Evolutionary conservation across 1,139 yeast genomes (phyloP), one percentile per base, ranked within the genome.

Genomic region (Insectozyma bohioensis): DNA sequence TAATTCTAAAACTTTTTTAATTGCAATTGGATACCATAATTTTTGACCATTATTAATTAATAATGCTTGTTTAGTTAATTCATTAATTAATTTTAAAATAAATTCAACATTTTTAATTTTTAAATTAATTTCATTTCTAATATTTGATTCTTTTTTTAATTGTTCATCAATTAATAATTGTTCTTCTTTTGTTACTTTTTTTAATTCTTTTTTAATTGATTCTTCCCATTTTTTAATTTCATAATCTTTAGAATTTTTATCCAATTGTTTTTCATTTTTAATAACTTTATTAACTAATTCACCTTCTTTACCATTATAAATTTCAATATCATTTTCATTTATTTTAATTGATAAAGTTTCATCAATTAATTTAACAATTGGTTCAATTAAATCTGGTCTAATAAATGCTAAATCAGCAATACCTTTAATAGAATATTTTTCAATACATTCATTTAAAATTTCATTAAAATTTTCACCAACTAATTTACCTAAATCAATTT

Each of bases 201-300:
- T 78, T 4, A 54, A 56, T 51, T 86, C 92, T 44, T 78, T 78
- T 47, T 90, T 77, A 29, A 92, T 74, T 33, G 75, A 75, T 48
- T 83, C 90, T 55, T 92, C 98, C 97, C 98, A 92, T 51, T 85
- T 80, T 42, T 76, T 68, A 11, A 88, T 85, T 47, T 85, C 95
- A 51, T 85, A 86, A 49, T 88, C 96, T 51, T 79, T 86, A 3
- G 84, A 61, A 51, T 85, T 85, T 49, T 84, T 85, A 39, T 65
- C 67, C 18, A 56, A 58, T 2, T 49, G 54, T 47, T 69, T 63
- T 30, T 67, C 64, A 28, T 61, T 61, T 20, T 37, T 35, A 18
- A 50, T 54, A 3, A 85, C 80, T 48, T 85, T 78, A 13, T 80
- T 62, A 1, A 85, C 95, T 34, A 86, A 58, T 36, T 74, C 78